Evolutionary conservation across 495 filamentous ascomycete species (phyloP).

Genomic region (Massariosphaeria phaeospora): DNA sequence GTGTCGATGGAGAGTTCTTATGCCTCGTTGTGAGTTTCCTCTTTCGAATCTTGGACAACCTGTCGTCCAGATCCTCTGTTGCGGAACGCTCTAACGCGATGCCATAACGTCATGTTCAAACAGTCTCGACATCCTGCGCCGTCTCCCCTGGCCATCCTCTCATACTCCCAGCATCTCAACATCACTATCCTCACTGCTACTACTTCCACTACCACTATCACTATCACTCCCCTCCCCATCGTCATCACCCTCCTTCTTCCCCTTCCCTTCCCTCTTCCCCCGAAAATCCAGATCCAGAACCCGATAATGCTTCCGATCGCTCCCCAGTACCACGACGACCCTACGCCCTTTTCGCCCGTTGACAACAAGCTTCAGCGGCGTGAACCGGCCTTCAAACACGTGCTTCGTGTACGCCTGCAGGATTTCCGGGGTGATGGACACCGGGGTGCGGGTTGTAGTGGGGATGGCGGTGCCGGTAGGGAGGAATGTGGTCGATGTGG

Average conservation of each 20-base stretch:
- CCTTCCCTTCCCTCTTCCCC: slow-evolving; percentile 5
- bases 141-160: not conserved
- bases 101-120: too few relatives aligned
- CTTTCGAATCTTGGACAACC: not conserved
- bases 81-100: too few relatives aligned
- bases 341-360: slow-evolving; percentile 36
- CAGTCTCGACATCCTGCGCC: not conserved
- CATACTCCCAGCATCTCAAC: slow-evolving; percentile 8
- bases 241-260: not conserved
- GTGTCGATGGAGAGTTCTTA: not conserved
- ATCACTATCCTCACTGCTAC: slow-evolving; percentile 13
- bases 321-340: slow-evolving; percentile 35
- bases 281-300: slow-evolving; percentile 36
- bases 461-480: not conserved
- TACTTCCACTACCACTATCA: slow-evolving; percentile 9
- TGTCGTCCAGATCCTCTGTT: too few relatives aligned
- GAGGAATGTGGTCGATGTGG: not conserved
- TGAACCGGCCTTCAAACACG: slow-evolving; percentile 31
- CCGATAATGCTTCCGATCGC: slow-evolving; percentile 33
- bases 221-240: not conserved
- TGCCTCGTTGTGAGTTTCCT: not conserved
- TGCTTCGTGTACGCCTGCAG: slow-evolving; percentile 21
- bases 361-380: slow-evolving; percentile 33
- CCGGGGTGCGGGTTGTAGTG: not conserved
- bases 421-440: not conserved